Evolutionary conservation across 2,329 filamentous ascomycete species (phyloP), one percentile per base, ranked within the genome.

Genomic region (Claviceps fusiformis): DNA sequence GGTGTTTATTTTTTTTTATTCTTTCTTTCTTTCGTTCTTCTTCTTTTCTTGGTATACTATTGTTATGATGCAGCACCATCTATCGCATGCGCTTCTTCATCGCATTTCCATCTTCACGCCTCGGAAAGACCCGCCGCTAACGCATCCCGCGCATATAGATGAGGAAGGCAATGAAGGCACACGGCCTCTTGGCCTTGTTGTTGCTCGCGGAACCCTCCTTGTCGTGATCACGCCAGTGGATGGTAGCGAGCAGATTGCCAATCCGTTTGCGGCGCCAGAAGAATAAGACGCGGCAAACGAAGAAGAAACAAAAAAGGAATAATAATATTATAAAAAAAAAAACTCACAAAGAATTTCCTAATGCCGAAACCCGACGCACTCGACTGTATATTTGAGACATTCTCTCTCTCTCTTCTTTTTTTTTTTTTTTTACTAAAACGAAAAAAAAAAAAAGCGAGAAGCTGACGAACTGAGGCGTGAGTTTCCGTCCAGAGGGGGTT

Each of bases 211-310:
- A 58, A 97, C 93, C 8, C 77, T 98, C 50, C 82, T 98, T 55
- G 92, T 96, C 44, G 80, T 95, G 59, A 89, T 98, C 67, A 93
- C 89, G 59, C 93, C 93, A 4, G 80, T 93, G 53, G 91, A 97
- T 66, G 93, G 93, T 55, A 96, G 89, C 72, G 91, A 97, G 72
- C 86, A 92, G 71, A 98, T 98, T 64, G 82, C 87, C 63, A 98
- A 98, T 69, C 93, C 93, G 0, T 98, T 97, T 66, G 75, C 87
- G 54, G 83, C 89, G 65, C 76, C 79, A 10, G 54, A 37, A 17
- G 48, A 52, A 33, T 52, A 33, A 29, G 11, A 39, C 17, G 39
- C 4, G n/a, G 35, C 7, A 37, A 24, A 17, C 31, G 17, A 5
- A 8, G 9, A 41, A 15, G 17, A 17, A 17, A 41, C 5, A 41